A percentile compares a stretch with the other conserved stretches of the same genome.
Evolutionary conservation across 164 flowering plant species (phyloP).

Genomic region (Platanus orientalis): DNA sequence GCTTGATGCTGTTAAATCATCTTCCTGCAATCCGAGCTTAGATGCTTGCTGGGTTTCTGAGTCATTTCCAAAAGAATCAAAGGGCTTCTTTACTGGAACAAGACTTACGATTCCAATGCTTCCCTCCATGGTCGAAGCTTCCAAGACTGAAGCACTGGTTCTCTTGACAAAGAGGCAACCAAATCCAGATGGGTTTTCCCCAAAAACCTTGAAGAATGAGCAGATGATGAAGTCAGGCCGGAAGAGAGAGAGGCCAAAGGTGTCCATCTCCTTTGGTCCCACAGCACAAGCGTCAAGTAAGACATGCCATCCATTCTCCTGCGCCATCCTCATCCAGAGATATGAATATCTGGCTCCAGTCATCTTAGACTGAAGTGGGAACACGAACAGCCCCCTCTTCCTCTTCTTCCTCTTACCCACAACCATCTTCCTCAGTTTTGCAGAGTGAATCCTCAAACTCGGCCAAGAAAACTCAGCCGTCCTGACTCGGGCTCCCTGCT

Average conservation of each 20-base stretch:
- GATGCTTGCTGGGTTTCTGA: conserved; percentile 25
- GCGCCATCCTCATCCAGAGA: conserved; percentile 82
- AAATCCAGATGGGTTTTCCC: conserved; percentile 87
- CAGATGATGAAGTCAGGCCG: conserved; percentile 80
- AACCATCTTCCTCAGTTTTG: conserved; percentile 62
- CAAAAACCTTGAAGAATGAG: conserved; percentile 87
- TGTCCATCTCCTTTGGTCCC: conserved; percentile 92
- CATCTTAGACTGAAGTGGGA: conserved; percentile 76
- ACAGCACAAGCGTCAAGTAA: conserved; percentile 83
- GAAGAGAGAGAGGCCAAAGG: conserved; percentile 75
- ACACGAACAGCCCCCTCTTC: conserved; percentile 70
- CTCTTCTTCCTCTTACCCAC: conserved; percentile 47
- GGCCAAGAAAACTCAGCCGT: conserved; percentile 91
- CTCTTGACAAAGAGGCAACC: conserved; percentile 86
- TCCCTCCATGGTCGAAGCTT: conserved; percentile 30
- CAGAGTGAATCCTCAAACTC: conserved; percentile 53
- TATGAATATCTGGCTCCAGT: conserved; percentile 82
- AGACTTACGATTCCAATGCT: conserved; percentile 57
- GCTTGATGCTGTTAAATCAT: conserved; percentile 20
- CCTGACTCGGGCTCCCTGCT: conserved; percentile 61
- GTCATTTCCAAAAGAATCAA: conserved; percentile 35
- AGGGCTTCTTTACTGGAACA: conserved; percentile 33
- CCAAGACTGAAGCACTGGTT: conserved; percentile 51
- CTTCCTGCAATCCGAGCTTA: conserved; percentile 15
- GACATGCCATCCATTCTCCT: conserved; percentile 91